A percentile compares a stretch with the other conserved stretches of the same genome.
phyloP scores from a whole-genome alignment of 1,139 yeast species.

The Kodamaea sp. region DNA sequence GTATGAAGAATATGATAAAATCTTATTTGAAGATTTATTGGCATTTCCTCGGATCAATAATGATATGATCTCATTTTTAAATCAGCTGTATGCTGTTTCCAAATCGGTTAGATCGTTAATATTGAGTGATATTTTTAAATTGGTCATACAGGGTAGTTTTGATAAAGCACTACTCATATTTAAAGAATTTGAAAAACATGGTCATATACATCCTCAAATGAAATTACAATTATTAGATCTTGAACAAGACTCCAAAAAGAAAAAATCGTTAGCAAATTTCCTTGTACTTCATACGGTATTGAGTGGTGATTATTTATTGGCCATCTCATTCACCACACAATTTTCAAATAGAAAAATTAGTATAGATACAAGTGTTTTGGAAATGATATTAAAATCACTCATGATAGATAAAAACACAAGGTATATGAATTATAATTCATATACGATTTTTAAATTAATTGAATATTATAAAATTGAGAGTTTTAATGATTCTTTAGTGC shows the following conservation, averaged over 20 bases:
- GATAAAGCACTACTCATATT: slow-evolving; percentile 7
- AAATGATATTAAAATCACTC: slow-evolving; percentile 7
- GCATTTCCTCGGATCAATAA: slow-evolving; percentile 17
- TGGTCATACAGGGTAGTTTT: slow-evolving; percentile 11
- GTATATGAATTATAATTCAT: slow-evolving; percentile 10
- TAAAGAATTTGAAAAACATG: slow-evolving; percentile 4
- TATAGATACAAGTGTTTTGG: slow-evolving; percentile 2
- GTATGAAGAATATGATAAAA: slow-evolving; percentile 10
- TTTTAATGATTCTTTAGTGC: background rate
- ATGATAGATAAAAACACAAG: slow-evolving; percentile 9
- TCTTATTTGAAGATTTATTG: slow-evolving; percentile 21
- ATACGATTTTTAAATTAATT: slow-evolving; percentile 11
- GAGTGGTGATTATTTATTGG: slow-evolving; percentile 25
- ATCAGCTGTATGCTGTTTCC: slow-evolving; percentile 15
- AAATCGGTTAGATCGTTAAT: slow-evolving; percentile 20
- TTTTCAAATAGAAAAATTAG: slow-evolving; percentile 3
- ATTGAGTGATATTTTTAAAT: slow-evolving; percentile 16
- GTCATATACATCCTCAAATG: slow-evolving; percentile 3
- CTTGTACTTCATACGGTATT: slow-evolving; percentile 9
- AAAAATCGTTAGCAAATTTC: slow-evolving; percentile 5
- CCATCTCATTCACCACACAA: slow-evolving; percentile 16
- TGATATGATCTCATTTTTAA: slow-evolving; percentile 16
- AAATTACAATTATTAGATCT: background rate
- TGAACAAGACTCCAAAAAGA: background rate
- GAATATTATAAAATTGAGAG: slow-evolving; percentile 3